A percentile compares a stretch with the other conserved stretches of the same genome.
These are phyloP conservation scores for Mycena venus DNA, from an alignment of 768 basidiomycete species.

Conservation along the genomic window DNA sequence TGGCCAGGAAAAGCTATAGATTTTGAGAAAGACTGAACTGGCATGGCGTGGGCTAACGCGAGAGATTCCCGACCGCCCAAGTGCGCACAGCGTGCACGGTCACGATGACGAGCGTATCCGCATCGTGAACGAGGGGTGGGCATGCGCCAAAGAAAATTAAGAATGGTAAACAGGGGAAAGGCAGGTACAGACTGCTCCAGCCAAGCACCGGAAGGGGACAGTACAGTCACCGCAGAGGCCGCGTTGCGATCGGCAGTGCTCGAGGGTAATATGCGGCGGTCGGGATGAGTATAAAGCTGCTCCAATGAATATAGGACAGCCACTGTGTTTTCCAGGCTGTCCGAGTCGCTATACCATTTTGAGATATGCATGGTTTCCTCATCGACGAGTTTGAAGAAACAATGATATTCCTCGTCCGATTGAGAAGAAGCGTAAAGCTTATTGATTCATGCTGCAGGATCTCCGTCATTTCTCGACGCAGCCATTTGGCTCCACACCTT, in stretches of 20 bases:
- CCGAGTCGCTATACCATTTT: background rate
- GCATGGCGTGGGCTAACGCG: too few species aligned
- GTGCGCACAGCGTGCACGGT: too few species aligned
- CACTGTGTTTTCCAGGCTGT: background rate
- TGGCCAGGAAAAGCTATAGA: too few species aligned
- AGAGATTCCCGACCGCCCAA: too few species aligned
- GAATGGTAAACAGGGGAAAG: too few species aligned
- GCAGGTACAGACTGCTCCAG: too few species aligned
- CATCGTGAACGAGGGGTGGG: too few species aligned
- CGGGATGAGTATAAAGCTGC: background rate
- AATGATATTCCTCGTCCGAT: background rate
- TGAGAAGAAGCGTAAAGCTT: slow-evolving; percentile 1
- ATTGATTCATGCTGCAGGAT: slow-evolving; percentile 4
- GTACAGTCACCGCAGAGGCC: background rate
- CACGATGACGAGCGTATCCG: too few species aligned
- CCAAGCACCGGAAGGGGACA: background rate
- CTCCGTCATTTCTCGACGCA: background rate
- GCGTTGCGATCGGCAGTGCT: background rate
- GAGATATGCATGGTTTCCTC: background rate
- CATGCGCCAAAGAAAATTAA: background rate
- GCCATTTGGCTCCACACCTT: slow-evolving; percentile 4
- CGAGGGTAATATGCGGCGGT: background rate
- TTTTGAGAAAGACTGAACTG: too few species aligned
- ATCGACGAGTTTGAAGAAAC: background rate
- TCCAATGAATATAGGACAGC: slow-evolving; percentile 2